Percentiles rank a stretch among this genome's conserved stretches.
Evolutionary conservation across 2,329 filamentous ascomycete genomes (phyloP).

Genomic region (Fusarium aywerte): DNA sequence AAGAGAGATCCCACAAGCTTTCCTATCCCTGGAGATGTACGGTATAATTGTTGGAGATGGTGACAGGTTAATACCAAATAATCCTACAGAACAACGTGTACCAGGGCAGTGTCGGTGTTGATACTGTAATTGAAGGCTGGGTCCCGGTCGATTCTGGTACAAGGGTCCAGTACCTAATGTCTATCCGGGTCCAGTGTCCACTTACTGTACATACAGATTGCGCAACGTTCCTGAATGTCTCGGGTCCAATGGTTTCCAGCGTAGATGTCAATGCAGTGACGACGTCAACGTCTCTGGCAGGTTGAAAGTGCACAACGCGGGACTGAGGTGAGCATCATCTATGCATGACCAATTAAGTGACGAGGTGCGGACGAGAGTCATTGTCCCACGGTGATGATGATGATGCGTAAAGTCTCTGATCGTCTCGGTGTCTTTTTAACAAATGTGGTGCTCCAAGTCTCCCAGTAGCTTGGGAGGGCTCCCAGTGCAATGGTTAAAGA

Average conservation of each 20-base stretch:
- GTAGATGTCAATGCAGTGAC: constrained; percentile 23
- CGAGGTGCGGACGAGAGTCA: neutral
- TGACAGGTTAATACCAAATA: neutral
- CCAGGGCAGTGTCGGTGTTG: constrained; percentile 2
- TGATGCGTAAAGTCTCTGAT: constrained; percentile 4
- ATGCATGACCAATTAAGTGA: neutral
- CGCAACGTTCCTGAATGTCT: constrained; percentile 35
- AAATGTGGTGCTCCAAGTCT: constrained; percentile 9
- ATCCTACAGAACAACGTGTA: neutral
- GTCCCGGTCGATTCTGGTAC: constrained; percentile 23
- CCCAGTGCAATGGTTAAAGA: constrained; percentile 32
- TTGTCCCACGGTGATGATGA: neutral
- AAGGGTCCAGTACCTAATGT: constrained; percentile 9
- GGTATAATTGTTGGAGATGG: constrained; percentile 2
- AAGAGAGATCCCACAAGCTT: constrained; percentile 17
- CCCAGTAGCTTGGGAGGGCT: constrained; percentile 29
- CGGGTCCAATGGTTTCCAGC: constrained; percentile 13
- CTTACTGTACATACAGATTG: constrained; percentile 14
- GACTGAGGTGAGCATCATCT: constrained; percentile 1
- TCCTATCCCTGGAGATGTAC: constrained; percentile 22
- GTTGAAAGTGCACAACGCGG: neutral
- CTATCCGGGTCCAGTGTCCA: constrained; percentile 4
- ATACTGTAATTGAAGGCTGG: constrained; percentile 13
- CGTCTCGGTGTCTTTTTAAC: constrained; percentile 1
- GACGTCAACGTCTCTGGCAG: constrained; percentile 3